Percentiles rank a stretch among this genome's conserved stretches.
These are phyloP conservation scores for Erythrophleum ivorense DNA, from an alignment of 331 rosid genomes.

Conservation along the genomic window DNA sequence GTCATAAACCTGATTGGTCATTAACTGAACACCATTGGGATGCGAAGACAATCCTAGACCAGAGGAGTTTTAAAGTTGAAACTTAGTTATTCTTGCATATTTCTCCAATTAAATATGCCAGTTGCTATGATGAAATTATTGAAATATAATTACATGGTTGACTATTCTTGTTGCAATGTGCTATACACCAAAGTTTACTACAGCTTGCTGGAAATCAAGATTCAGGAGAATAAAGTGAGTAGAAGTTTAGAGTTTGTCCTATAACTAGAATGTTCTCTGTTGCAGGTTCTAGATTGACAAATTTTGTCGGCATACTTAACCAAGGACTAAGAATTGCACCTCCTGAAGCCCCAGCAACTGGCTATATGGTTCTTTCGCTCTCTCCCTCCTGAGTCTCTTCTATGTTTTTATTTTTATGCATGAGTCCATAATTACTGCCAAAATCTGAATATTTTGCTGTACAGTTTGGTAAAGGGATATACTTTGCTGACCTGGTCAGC, in stretches of 20 bases:
- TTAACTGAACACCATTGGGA: background rate
- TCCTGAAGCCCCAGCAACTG: conserved; percentile 99
- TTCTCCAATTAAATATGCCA: background rate
- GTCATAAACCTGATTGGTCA: background rate
- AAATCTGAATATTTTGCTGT: conserved; percentile 39
- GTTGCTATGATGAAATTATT: background rate
- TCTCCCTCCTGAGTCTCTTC: conserved; percentile 10
- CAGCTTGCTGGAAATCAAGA: background rate
- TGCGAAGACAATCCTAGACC: conserved; percentile 30
- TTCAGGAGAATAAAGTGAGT: conserved; percentile 8
- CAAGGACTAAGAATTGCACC: conserved; percentile 99
- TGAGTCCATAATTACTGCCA: conserved; percentile 15
- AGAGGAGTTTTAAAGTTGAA: conserved; percentile 15
- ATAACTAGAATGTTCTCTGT: conserved; percentile 22
- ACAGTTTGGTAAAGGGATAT: conserved; percentile 98
- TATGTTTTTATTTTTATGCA: conserved; percentile 31
- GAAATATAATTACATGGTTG: conserved; percentile 21
- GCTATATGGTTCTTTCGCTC: conserved; percentile 75
- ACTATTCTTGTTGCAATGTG: conserved; percentile 24
- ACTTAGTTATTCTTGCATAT: conserved; percentile 18
- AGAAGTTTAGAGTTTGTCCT: conserved; percentile 25
- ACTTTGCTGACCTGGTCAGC: conserved; percentile 94
- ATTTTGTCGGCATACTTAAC: conserved; percentile 90
- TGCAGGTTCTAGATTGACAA: conserved; percentile 92
- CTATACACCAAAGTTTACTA: background rate